These are phyloP conservation scores for Jatropha multifida DNA, from an alignment of 441 rosid genomes.

Conservation along the genomic window DNA sequence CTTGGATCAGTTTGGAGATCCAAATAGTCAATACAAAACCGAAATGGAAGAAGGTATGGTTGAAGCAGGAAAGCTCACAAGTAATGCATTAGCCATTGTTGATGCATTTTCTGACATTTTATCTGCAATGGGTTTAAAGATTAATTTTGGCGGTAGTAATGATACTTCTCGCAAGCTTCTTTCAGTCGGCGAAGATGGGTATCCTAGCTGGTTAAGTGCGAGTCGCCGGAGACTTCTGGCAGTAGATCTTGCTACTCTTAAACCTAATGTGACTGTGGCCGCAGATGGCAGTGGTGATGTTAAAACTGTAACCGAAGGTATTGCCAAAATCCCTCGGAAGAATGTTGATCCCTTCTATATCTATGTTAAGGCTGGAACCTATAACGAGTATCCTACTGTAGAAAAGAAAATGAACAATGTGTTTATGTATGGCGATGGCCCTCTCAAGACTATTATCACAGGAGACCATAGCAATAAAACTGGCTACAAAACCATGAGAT, in stretches of 20 bases:
- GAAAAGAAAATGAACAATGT: slow-evolving; percentile 58
- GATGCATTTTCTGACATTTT: slow-evolving; percentile 36
- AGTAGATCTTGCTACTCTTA: slow-evolving; percentile 18
- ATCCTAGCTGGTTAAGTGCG: slow-evolving; percentile 48
- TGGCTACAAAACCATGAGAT: slow-evolving; percentile 57
- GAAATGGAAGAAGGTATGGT: slow-evolving; percentile 44
- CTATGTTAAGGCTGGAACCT: slow-evolving; percentile 60
- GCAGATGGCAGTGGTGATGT: slow-evolving; percentile 59
- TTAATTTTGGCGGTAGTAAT: slow-evolving; percentile 1
- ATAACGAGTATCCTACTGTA: slow-evolving; percentile 57
- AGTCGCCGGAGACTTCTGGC: slow-evolving; percentile 47
- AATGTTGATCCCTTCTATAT: slow-evolving; percentile 41
- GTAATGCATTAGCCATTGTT: slow-evolving; percentile 75
- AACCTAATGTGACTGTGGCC: slow-evolving; percentile 43
- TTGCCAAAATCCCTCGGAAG: slow-evolving; percentile 39
- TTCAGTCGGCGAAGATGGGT: slow-evolving; percentile 2
- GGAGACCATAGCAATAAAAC: slow-evolving; percentile 48
- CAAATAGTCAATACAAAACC: slow-evolving; percentile 30
- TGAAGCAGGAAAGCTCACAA: slow-evolving; percentile 50
- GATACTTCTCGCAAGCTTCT: slow-evolving; percentile 34
- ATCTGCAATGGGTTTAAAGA: slow-evolving; percentile 37
- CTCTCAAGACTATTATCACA: slow-evolving; percentile 45
- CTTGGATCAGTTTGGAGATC: slow-evolving; percentile 56
- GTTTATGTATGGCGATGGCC: slow-evolving; percentile 79
- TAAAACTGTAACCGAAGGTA: slow-evolving; percentile 47